Evolutionary conservation across 345 rosid genomes (phyloP).

Genomic region (Laguncularia racemosa): DNA sequence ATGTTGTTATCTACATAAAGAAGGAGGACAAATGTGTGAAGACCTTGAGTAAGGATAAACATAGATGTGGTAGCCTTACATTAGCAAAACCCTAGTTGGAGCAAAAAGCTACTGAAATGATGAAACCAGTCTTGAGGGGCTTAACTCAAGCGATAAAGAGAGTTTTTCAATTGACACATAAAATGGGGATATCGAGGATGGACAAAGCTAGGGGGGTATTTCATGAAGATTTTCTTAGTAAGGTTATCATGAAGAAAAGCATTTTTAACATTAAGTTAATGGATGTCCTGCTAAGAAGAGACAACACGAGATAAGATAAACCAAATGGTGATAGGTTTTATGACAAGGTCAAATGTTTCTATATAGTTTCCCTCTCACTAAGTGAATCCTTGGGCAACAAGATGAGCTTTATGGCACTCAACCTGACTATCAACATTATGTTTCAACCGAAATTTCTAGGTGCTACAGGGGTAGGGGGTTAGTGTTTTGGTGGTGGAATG

Average conservation of each 20-base stretch:
- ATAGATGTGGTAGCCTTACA: no score
- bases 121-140: no score
- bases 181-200: background rate
- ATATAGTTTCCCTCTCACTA: background rate
- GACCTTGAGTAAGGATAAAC: no score
- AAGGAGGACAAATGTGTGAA: no score
- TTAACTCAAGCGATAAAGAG: background rate
- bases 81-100: no score
- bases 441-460: background rate
- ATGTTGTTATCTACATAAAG: no score
- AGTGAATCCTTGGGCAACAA: background rate
- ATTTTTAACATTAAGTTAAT: constrained; percentile 1
- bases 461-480: no score
- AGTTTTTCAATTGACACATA: background rate
- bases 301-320: background rate
- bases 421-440: background rate
- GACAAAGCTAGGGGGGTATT: background rate
- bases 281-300: background rate
- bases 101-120: no score
- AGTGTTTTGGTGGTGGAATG: no score
- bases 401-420: background rate
- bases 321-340: background rate
- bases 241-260: constrained; percentile 5
- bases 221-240: background rate
- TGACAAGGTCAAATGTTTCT: background rate